phyloP scores from a whole-genome alignment of 202 grass and related monocot genomes.

The Sporobolus alterniflorus region DNA sequence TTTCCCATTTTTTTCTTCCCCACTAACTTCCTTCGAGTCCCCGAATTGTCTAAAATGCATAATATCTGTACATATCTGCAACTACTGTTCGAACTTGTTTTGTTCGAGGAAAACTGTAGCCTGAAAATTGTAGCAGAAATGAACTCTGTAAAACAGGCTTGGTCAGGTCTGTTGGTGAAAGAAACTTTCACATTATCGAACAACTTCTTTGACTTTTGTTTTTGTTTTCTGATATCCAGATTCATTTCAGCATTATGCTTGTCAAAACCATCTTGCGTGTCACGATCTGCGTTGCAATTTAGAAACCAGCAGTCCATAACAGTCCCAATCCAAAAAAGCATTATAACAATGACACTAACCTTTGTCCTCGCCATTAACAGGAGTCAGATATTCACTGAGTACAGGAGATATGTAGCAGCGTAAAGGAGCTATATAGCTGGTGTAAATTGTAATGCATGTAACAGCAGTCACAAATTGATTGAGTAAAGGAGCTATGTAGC shows the following conservation, averaged over 20 bases:
- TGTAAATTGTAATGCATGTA: too few species aligned
- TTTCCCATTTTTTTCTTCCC: neutral
- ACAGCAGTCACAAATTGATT: too few species aligned
- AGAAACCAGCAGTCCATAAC: conserved; percentile 21
- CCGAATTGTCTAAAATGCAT: neutral
- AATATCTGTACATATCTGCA: neutral
- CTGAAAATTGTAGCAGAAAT: neutral
- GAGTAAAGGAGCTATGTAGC: neutral
- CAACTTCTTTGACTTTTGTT: conserved; percentile 76
- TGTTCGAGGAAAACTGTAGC: neutral
- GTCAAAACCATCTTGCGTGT: conserved; percentile 42
- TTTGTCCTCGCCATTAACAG: conserved; percentile 33
- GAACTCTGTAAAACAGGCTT: neutral
- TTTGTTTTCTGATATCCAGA: conserved; percentile 58
- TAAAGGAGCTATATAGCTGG: too few species aligned
- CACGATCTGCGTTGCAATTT: conserved; percentile 48
- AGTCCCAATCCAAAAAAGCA: conserved; percentile 1
- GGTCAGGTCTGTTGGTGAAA: neutral
- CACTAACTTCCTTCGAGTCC: neutral
- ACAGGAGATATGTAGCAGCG: too few species aligned
- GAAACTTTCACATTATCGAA: conserved; percentile 68
- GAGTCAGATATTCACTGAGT: too few species aligned
- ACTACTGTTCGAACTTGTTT: conserved; percentile 1
- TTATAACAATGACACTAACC: conserved; percentile 45
- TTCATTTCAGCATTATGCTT: conserved; percentile 65